Evolutionary conservation across 192 early-diverging fungal species (phyloP).

Genomic region (Gigaspora rosea): DNA sequence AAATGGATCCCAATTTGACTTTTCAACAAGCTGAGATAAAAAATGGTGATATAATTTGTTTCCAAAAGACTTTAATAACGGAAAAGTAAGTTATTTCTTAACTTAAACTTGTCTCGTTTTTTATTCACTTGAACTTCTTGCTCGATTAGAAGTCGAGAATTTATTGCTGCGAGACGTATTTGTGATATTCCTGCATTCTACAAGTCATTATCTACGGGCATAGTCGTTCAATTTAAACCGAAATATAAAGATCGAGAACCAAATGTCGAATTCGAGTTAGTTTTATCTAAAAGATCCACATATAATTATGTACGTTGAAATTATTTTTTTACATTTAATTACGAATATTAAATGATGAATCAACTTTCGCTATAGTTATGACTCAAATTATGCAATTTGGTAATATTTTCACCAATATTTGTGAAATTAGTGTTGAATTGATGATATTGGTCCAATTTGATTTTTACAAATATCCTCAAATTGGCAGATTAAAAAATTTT

Average conservation of each 20-base stretch:
- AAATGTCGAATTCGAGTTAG: conserved; percentile 47
- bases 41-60: conserved; percentile 92
- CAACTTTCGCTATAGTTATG: no score
- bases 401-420: no score
- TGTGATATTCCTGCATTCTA: conserved; percentile 70
- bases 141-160: conserved; percentile 35
- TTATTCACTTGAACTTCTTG: not conserved
- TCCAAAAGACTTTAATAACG: conserved; percentile 62
- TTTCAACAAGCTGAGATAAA: conserved; percentile 82
- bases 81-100: conserved; percentile 42
- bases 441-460: no score
- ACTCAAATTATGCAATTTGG: no score
- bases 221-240: conserved; percentile 73
- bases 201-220: conserved; percentile 68
- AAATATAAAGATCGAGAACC: conserved; percentile 43
- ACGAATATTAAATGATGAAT: no score
- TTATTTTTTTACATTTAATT: not conserved
- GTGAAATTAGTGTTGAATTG: no score
- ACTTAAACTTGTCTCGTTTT: not conserved
- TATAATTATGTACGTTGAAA: conserved; percentile 54
- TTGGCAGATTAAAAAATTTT: no score
- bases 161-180: conserved; percentile 42
- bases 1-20: conserved; percentile 61
- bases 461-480: no score
- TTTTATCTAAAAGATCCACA: conserved; percentile 64